These are phyloP conservation scores for Tetrahymena thermophila DNA, from an alignment of 73 alveolate genomes.

Conservation along the genomic window DNA sequence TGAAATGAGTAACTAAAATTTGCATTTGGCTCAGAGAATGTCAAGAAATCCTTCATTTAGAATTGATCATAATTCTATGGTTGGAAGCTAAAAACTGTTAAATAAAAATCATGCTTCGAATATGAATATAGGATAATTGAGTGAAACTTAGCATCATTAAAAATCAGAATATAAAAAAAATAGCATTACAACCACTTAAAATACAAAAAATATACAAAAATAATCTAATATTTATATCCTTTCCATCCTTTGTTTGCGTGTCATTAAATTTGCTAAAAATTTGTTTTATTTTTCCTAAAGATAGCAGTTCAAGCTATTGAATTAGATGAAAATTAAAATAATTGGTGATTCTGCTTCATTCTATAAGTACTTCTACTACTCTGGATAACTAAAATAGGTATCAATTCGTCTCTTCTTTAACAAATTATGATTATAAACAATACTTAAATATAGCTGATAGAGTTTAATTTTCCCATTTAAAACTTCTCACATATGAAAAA, in stretches of 20 bases:
- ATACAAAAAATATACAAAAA: background rate
- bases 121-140: background rate
- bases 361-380: background rate
- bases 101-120: background rate
- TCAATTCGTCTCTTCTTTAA: background rate
- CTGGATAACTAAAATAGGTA: background rate
- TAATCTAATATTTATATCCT: background rate
- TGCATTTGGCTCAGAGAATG: background rate
- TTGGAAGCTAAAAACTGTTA: background rate
- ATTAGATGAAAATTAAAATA: background rate
- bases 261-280: background rate
- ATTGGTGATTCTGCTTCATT: background rate
- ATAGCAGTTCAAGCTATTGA: background rate
- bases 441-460: too few species aligned
- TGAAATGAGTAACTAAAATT: background rate
- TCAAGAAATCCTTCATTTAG: background rate
- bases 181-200: background rate
- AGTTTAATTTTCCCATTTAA: too few species aligned
- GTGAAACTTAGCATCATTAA: background rate
- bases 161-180: background rate
- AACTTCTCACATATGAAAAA: too few species aligned
- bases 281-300: background rate
- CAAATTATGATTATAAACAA: background rate
- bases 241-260: background rate
- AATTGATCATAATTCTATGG: background rate